A percentile compares a stretch with the other conserved stretches of the same genome.
phyloP scores from a whole-genome alignment of 306 rosid genomes.

The Gynostemma pentaphyllum region DNA sequence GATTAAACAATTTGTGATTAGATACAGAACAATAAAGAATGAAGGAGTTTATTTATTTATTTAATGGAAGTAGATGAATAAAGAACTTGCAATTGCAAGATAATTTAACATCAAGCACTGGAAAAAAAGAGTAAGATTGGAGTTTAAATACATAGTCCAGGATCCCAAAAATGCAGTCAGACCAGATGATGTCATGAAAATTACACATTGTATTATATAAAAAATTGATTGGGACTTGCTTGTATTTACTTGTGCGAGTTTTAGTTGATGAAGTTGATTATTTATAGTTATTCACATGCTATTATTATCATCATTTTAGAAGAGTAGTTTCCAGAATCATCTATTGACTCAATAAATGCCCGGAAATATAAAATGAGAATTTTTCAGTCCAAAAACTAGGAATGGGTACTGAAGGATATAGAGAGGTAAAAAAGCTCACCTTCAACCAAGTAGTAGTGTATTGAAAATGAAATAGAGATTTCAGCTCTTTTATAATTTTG shows the following conservation, averaged over 20 bases:
- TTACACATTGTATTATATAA: not conserved
- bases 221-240: not conserved
- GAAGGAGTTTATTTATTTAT: not conserved
- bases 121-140: conserved; percentile 3
- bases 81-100: not conserved
- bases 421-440: not conserved
- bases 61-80: not conserved
- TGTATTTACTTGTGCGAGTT: not conserved
- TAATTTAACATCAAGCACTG: not conserved
- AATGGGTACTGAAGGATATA: not conserved
- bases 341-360: not conserved
- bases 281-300: not conserved
- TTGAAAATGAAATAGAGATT: not conserved
- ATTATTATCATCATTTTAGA: not conserved
- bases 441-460: not conserved
- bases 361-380: not conserved
- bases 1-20: conserved; percentile 19
- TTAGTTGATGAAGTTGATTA: not conserved
- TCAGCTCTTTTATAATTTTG: not conserved
- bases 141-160: not conserved
- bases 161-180: not conserved
- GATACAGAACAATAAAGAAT: conserved; percentile 15
- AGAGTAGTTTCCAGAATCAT: not conserved
- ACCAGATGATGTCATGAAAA: not conserved
- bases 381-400: not conserved